A percentile compares a stretch with the other conserved stretches of the same genome.
These are phyloP conservation scores for Ensete ventricosum DNA, from an alignment of 176 grass and related monocot species.

Conservation along the genomic window DNA sequence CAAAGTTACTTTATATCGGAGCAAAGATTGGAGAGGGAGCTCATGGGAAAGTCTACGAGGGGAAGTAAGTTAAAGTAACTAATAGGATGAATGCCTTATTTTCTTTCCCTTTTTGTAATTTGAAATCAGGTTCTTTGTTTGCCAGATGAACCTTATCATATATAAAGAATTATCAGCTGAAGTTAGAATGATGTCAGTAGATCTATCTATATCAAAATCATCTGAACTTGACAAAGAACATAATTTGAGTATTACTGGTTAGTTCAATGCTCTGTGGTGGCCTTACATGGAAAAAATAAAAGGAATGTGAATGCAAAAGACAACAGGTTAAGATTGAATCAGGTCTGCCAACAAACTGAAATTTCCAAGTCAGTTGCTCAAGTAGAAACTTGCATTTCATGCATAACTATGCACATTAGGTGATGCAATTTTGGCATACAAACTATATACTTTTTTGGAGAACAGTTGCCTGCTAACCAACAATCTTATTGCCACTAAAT, in stretches of 20 bases:
- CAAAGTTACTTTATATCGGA: slow-evolving; percentile 39
- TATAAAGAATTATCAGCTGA: not conserved
- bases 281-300: too few species aligned
- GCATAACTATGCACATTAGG: too few species aligned
- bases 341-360: too few species aligned
- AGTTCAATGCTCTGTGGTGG: too few species aligned
- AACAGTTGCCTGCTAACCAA: not conserved
- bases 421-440: too few species aligned
- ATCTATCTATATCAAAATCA: too few species aligned
- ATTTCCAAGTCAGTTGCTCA: too few species aligned
- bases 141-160: not conserved
- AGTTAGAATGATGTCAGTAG: not conserved
- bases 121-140: not conserved
- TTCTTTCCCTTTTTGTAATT: not conserved
- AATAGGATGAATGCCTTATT: not conserved
- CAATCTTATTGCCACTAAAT: not conserved
- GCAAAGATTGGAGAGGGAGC: slow-evolving; percentile 52
- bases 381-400: too few species aligned
- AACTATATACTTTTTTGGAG: not conserved
- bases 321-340: too few species aligned
- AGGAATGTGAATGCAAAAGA: too few species aligned
- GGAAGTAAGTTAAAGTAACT: slow-evolving; percentile 32
- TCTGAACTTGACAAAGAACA: too few species aligned
- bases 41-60: slow-evolving; percentile 52
- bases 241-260: too few species aligned